Evolutionary conservation across 1,139 yeast genomes (phyloP), one percentile per base, ranked within the genome.

Genomic region (Magnusiomyces paraingens): DNA sequence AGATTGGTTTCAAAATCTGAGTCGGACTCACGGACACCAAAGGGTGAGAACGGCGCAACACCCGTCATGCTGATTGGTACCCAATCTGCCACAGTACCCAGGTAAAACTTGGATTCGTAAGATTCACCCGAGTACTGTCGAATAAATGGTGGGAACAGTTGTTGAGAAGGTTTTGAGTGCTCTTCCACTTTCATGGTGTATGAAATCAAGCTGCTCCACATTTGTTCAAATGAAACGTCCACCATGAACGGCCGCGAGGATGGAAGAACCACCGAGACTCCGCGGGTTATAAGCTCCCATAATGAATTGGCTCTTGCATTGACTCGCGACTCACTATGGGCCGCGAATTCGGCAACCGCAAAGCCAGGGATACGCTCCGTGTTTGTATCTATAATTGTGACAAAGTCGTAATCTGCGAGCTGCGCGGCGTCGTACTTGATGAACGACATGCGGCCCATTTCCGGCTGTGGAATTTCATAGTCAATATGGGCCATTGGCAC

Each of bases 31-130:
- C 57, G 22, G n/a, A 55, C 50, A 3, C 53, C 57, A 57, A 79
- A 78, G 2, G 95, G 93, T 10, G 86, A 79, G 65, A 75, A 90
- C 0, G 96, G 96, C 0, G 95, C 84, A 32, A 83, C 76, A n/a
- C 88, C 87, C 65, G 87, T 94, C 64, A 83, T 73, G 15, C 76
- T 73, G 47, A 81, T 47, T n/a, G 50, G 50, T 2, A 47, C 38
- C 10, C 32, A 11, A 40, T 67, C 65, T 5, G 20, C 10, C 8
- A 1, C 80, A 61, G 57, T 35, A 52, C 82, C 74, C 5, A 83
- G 68, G 62, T 82, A 85, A 87, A 93, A 88, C 67, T 88, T 89
- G 0, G 87, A 78, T 66, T 90, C 96, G 61, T 72, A 77, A 2
- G 87, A 87, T 44, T 81, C 82, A n/a, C 75, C 72, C 2, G 81